These are phyloP conservation scores for Hypoxylon trugodes DNA, from an alignment of 495 filamentous ascomycete species.

Conservation along the genomic window DNA sequence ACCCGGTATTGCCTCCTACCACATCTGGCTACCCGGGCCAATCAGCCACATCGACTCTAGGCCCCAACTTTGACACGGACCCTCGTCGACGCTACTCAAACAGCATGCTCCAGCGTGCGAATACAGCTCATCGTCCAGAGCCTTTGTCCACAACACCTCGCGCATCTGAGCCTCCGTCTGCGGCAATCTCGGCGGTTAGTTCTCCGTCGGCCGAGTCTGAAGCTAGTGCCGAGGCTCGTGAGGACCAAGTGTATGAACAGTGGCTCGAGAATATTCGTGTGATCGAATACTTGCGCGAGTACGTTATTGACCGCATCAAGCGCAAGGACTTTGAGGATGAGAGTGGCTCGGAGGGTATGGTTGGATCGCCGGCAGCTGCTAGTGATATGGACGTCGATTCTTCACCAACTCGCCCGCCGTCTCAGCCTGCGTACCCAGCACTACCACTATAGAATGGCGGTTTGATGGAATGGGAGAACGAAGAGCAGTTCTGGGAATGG, in stretches of 20 bases:
- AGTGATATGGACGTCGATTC: slow-evolving; percentile 46
- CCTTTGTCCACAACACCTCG: slow-evolving; percentile 59
- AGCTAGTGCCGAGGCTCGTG: slow-evolving; percentile 49
- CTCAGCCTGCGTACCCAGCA: slow-evolving; percentile 43
- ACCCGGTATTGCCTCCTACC: slow-evolving; percentile 84
- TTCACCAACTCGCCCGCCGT: slow-evolving; percentile 40
- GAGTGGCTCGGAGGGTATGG: no score
- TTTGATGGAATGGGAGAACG: not conserved
- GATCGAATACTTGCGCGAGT: slow-evolving; percentile 76
- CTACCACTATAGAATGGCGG: slow-evolving; percentile 21
- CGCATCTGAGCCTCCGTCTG: slow-evolving; percentile 58
- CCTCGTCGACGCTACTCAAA: slow-evolving; percentile 87
- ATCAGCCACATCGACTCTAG: slow-evolving; percentile 79
- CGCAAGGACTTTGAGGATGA: slow-evolving; percentile 67
- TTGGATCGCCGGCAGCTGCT: slow-evolving; percentile 18
- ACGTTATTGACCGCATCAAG: slow-evolving; percentile 71
- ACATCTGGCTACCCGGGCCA: slow-evolving; percentile 69
- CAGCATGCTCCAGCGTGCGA: slow-evolving; percentile 81
- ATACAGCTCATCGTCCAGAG: slow-evolving; percentile 52
- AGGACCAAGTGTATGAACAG: slow-evolving; percentile 66
- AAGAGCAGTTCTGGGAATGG: not conserved
- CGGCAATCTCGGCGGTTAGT: slow-evolving; percentile 49
- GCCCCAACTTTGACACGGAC: slow-evolving; percentile 79
- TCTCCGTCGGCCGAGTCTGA: slow-evolving; percentile 57
- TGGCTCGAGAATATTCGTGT: slow-evolving; percentile 88